Base-by-base conservation (phyloP, 805 yeast genomes). In the Cyberlindnera bimundalis region DNA sequence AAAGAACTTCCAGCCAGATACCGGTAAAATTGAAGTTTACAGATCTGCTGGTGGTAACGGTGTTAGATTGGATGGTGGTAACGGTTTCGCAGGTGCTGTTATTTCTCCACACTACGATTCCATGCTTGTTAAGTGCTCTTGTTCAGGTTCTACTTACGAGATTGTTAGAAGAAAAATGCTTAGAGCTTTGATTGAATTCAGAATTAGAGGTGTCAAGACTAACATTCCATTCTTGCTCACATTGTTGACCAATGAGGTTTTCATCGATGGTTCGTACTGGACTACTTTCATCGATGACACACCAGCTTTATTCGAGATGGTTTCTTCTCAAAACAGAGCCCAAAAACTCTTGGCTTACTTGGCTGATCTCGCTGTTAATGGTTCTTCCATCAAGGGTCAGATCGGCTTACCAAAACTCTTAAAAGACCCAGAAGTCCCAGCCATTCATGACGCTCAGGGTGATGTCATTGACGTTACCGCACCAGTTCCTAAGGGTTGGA, bases 41-140 rank as follows among this genome's bases (percentile, higher is more conserved):
- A 81, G 98, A 66, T 89, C 97, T 33, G 87, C 98, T 17, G 99
- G 99, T 68, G 99, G 99, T 74, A 93, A 93, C 61, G 99, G 99
- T 66, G 97, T 93, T 35, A 82, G 99, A 71, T 76, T 93, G 55
- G 99, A 91, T 60, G 99, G 99, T 71, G 98, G 98, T 69, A 91
- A 91, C 63, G 97, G 96, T 4, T 91, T 88, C 65, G 95, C 96
- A 11, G 99, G 99, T 50, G 85, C 97, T 17, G 81, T 93, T 52
- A 93, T 91, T 53, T 83, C 96, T 25, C 99, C 99, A 30, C 96
- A 88, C 68, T 91, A 91, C 69, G 99, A 91, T 68, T 90, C 97
- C 27, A 85, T 91, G 96, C 78, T 91, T 76, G 99, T 91, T 51
- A 91, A 91, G 68, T 91, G 99, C 66, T 79, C 96, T 26, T 88